Base-by-base conservation (phyloP, 345 rosid species). In the Acer yangbiense region DNA sequence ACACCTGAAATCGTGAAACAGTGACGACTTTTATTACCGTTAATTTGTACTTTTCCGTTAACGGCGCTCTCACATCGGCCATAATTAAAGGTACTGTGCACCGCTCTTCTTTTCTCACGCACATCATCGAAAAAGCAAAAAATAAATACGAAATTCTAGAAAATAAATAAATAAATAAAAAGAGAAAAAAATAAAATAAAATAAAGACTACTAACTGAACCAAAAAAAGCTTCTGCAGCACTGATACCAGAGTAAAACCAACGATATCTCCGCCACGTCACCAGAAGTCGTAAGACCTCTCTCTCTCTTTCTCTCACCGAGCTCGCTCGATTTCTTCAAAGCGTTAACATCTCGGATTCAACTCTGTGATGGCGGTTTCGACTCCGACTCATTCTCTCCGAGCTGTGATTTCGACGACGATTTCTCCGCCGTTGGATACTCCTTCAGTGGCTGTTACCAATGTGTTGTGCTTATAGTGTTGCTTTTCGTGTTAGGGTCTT, bases 231-330 rank as follows among this genome's bases (percentile, higher is more conserved):
- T 70, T 81, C 78, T 67, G 65, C 76, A 65, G 84, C 71, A 81
- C 86, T 77, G 79, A 71, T 75, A 77, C 63, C 86, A 25, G 87
- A 85, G 87, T 85, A 84, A 84, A 86, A 71, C 83, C 82, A 83
- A 84, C 86, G 86, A 82, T 65, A 77, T 85, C 88, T 76, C 91
- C 78, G 6, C 69, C 68, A 61, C 44, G 54, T 73, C 39, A 85
- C 86, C 87, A 76, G 79, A 83, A 82, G 85, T 84, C 81, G 61
- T 50, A 52, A 61, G 27, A n/a, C 39, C 60, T 50, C 46, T 20
- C 39, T 32, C 60, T 50, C 46, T 20, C 27, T 68, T 50, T 50
- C 46, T 20, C 14, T 64, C 72, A 55, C 48, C 50, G 41, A 76
- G 78, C 74, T 73, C 46, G 78, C 74, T 73, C 43, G 48, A 75